Evolutionary conservation across 768 basidiomycete genomes (phyloP), one percentile per base, ranked within the genome.

Genomic region (Leccinum olivaceopallidum): DNA sequence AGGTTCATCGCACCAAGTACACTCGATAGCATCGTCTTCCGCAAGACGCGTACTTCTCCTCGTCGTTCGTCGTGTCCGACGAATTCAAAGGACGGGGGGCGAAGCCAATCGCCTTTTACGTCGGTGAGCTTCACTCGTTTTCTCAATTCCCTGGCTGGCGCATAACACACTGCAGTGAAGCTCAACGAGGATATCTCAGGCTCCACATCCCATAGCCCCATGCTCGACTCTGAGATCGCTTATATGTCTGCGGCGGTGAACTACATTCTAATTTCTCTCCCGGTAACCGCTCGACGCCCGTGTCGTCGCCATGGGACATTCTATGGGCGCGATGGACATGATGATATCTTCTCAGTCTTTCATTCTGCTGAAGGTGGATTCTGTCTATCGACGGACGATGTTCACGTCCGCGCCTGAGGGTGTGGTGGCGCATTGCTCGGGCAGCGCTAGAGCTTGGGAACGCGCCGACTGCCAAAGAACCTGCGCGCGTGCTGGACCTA

Each of bases 21-120:
- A 96, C 64, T 95, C 94, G 10, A 94, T 98, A 65, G 95, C 96
- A 5, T 94, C 93, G 13, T 95, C 94, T 10, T 92, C 94, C 6
- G 78, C 89, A 0, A 81, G 91, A 5, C 77, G 89, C 26, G 66
- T 95, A 84, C 70, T 92, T 84, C 69, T 76, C 81, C 14, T 79
- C 82, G 26, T 93, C 90, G 0, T 76, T 81, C 61, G 72, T 79
- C 22, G 72, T 85, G 42, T 80, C 87, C 5, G 69, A 76, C 4
- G 83, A 83, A 14, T 89, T 91, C 62, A 65, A 67, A n/a, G 75
- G 79, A 28, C 68, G 73, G 50, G 56, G 59, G 1, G 62, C 83
- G 50, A 84, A 82, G 59, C 80, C 86, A 2, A 73, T 97, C 4
- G 96, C 98, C 74, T 85, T 98, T 68, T 99, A 89, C 71, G 83